Base-by-base conservation (phyloP, 2,329 filamentous ascomycete species). In the Epichloe sibirici region DNA sequence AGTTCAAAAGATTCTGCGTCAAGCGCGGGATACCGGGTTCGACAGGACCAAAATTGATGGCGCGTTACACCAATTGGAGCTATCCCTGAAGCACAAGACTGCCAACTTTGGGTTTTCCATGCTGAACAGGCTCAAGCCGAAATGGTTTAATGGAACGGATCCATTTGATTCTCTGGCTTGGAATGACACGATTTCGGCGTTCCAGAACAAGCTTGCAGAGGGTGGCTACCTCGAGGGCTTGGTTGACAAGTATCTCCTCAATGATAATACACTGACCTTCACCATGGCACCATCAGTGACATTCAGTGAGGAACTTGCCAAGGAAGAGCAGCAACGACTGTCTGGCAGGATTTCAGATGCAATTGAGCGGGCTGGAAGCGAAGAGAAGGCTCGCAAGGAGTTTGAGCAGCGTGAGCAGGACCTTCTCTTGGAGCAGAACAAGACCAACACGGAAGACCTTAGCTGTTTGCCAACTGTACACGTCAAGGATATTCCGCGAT, bases 111-210 rank as follows among this genome's bases (percentile, higher is more conserved):
- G 93, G 13, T 88, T 96, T 76, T 84, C 85, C 17, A 79, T 97
- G 51, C 81, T 98, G 68, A 88, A 95, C 60, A 82, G 91, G 43
- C 76, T 96, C 7, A 88, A 95, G 64, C 86, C 89, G 2, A 85
- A 86, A 54, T 98, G 93, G 93, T 97, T 98, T 69, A 94, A 93
- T 53, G 93, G 91, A 5, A 83, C 90, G 3, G 88, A 97, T 65
- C 91, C 93, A 0, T 94, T 97, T 68, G 84, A 95, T 58, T 84
- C 88, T 12, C 74, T 98, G 38, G 86, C 89, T 2, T 97, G 90
- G 89, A 93, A 95, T 61, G 86, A 93, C 44, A 89, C 88, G 0
- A 83, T 97, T 3, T 74, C 83, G 28, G 82, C 83, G 5, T 98
- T 98, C 70, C 86, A 95, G 69, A 71, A 77, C 1, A 81, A 83